Evolutionary conservation across 2,329 filamentous ascomycete species (phyloP).

Genomic region (Diaporthe nobilis): DNA sequence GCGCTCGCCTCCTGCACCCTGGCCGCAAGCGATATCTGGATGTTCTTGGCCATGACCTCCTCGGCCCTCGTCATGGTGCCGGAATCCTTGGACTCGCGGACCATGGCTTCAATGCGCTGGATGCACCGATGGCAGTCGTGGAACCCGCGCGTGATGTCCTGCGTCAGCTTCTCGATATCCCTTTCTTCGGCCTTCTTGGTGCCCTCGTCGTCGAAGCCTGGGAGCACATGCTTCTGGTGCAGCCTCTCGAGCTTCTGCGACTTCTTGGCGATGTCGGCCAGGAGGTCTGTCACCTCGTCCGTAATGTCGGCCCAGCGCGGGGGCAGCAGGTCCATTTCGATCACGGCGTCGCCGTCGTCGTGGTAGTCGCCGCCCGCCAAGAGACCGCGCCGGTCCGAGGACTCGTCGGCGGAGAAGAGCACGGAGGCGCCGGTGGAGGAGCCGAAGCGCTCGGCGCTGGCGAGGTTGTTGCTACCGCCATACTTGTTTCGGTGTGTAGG

Average conservation of each 20-base stretch:
- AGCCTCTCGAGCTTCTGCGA: constrained; percentile 89
- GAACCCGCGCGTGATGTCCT: constrained; percentile 89
- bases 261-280: constrained; percentile 85
- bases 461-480: constrained; percentile 59
- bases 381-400: constrained; percentile 79
- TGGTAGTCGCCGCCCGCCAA: constrained; percentile 83
- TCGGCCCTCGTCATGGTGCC: constrained; percentile 84
- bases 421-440: constrained; percentile 64
- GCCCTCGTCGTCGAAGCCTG: constrained; percentile 96
- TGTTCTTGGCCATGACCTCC: constrained; percentile 95
- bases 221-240: constrained; percentile 96
- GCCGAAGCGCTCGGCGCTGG: constrained; percentile 68
- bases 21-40: constrained; percentile 90
- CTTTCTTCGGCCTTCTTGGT: constrained; percentile 88
- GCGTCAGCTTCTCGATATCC: constrained; percentile 91
- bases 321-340: constrained; percentile 97
- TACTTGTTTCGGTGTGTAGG: constrained; percentile 87
- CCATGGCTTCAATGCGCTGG: constrained; percentile 88
- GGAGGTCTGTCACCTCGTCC: constrained; percentile 89
- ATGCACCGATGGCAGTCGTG: constrained; percentile 92
- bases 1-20: constrained; percentile 94
- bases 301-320: constrained; percentile 96
- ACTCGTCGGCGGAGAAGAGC: constrained; percentile 64
- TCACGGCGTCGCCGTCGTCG: constrained; percentile 93
- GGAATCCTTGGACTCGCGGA: constrained; percentile 81